These are phyloP conservation scores for Jackrogersella minutella DNA, from an alignment of 495 filamentous ascomycete genomes.

Conservation along the genomic window DNA sequence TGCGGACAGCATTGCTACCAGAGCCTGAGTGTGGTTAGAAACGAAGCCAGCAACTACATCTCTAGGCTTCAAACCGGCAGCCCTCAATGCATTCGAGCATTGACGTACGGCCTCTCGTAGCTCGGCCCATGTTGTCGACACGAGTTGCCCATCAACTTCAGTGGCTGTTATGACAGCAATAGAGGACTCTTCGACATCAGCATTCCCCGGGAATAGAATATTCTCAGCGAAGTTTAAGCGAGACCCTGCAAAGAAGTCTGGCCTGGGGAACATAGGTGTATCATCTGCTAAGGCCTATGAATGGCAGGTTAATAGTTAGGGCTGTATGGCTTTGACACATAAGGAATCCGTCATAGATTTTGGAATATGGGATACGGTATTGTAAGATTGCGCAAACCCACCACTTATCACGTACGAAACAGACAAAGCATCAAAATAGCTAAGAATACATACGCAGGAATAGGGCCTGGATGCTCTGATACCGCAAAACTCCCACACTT, in stretches of 20 bases:
- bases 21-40: slow-evolving; percentile 83
- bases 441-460: slow-evolving; percentile 58
- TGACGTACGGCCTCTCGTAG: slow-evolving; percentile 77
- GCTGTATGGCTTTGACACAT: too few species aligned
- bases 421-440: slow-evolving; percentile 14
- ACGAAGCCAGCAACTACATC: slow-evolving; percentile 82
- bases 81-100: slow-evolving; percentile 74
- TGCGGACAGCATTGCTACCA: slow-evolving; percentile 86
- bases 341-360: too few species aligned
- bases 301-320: slow-evolving; percentile 1
- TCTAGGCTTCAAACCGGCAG: slow-evolving; percentile 70
- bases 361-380: too few species aligned
- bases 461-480: slow-evolving; percentile 73
- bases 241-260: slow-evolving; percentile 80
- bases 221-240: slow-evolving; percentile 93
- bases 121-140: slow-evolving; percentile 77
- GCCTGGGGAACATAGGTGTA: slow-evolving; percentile 81
- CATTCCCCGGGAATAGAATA: slow-evolving; percentile 74
- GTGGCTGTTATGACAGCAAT: slow-evolving; percentile 78
- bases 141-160: slow-evolving; percentile 68
- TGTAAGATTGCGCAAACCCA: too few species aligned
- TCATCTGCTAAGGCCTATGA: slow-evolving; percentile 71
- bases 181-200: slow-evolving; percentile 59
- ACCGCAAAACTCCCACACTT: slow-evolving; percentile 82
- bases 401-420: not conserved